Conservation (phyloP, 805 yeast species). For the Brettanomyces nanus region DNA sequence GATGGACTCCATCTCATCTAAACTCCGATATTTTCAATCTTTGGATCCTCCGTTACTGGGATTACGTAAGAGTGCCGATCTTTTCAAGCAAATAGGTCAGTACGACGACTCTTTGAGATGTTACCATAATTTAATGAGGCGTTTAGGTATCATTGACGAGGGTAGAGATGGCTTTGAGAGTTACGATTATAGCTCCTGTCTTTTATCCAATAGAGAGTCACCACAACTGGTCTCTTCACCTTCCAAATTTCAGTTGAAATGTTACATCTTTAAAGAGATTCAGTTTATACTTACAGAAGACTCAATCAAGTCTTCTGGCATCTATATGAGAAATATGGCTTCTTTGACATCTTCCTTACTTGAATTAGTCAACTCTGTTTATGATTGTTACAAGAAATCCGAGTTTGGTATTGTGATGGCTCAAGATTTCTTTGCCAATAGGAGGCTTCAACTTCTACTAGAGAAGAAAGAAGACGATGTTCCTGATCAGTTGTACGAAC, state of each 20-base stretch:
- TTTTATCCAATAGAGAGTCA: slow-evolving; percentile 8
- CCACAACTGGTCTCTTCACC: not conserved
- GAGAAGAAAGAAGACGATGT: slow-evolving; percentile 16
- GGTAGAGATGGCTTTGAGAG: slow-evolving; percentile 14
- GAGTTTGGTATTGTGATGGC: slow-evolving; percentile 36
- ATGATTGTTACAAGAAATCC: slow-evolving; percentile 20
- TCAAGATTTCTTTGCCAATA: slow-evolving; percentile 30
- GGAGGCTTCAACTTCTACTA: slow-evolving; percentile 13
- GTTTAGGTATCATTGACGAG: slow-evolving; percentile 9
- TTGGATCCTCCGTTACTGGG: slow-evolving; percentile 9
- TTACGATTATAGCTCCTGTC: slow-evolving; percentile 2
- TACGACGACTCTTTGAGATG: slow-evolving; percentile 51
- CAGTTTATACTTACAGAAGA: slow-evolving; percentile 14
- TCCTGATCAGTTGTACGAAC: slow-evolving; percentile 22
- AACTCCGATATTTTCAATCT: slow-evolving; percentile 33
- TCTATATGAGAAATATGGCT: slow-evolving; percentile 22
- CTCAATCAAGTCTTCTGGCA: slow-evolving; percentile 14
- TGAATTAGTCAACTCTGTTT: slow-evolving; percentile 16
- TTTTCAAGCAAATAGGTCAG: slow-evolving; percentile 41
- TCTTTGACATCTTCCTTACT: slow-evolving; percentile 23
- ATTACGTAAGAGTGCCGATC: slow-evolving; percentile 26
- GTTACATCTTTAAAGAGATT: slow-evolving; percentile 16
- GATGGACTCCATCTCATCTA: slow-evolving; percentile 43
- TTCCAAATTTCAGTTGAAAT: slow-evolving; percentile 8
- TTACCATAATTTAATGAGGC: slow-evolving; percentile 36